A percentile compares a stretch with the other conserved stretches of the same genome.
Evolutionary conservation across 371 early-diverging fungal genomes (phyloP).

Genomic region (Rhizopus microsporus): DNA sequence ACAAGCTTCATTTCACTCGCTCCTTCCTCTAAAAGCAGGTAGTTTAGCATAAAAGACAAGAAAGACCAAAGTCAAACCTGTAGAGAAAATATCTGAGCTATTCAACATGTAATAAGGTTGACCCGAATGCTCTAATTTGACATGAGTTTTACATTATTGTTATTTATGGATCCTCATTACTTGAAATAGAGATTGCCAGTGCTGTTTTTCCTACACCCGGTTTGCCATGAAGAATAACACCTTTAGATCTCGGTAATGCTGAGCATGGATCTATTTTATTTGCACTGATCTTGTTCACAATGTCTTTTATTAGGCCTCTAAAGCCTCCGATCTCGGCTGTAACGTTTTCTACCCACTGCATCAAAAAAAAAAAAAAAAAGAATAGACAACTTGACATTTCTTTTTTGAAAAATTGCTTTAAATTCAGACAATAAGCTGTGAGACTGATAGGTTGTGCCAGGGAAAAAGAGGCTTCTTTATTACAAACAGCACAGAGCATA

Average conservation of each 20-base stretch:
- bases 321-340: conserved; percentile 45
- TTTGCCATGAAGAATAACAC: conserved; percentile 54
- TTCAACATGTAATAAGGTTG: conserved; percentile 61
- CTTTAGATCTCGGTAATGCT: conserved; percentile 41
- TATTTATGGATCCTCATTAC: conserved; percentile 27
- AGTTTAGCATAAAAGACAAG: background rate
- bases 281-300: conserved; percentile 26
- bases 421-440: too few relatives aligned
- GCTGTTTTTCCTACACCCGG: conserved; percentile 71
- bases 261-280: conserved; percentile 17
- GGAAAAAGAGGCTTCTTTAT: too few relatives aligned
- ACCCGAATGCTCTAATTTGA: conserved; percentile 37
- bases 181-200: conserved; percentile 54
- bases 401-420: too few relatives aligned
- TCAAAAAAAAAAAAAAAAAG: conserved; percentile 2
- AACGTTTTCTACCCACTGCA: conserved; percentile 41
- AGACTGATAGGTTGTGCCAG: too few relatives aligned
- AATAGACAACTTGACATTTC: background rate
- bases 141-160: background rate
- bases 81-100: conserved; percentile 72
- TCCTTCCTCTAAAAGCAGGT: conserved; percentile 52
- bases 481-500: too few relatives aligned
- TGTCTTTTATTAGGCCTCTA: conserved; percentile 30
- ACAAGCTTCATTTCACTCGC: conserved; percentile 52
- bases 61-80: conserved; percentile 40